These are phyloP conservation scores for Pythium myriotylum DNA, from an alignment of 352 stramenopile species.

Conservation along the genomic window DNA sequence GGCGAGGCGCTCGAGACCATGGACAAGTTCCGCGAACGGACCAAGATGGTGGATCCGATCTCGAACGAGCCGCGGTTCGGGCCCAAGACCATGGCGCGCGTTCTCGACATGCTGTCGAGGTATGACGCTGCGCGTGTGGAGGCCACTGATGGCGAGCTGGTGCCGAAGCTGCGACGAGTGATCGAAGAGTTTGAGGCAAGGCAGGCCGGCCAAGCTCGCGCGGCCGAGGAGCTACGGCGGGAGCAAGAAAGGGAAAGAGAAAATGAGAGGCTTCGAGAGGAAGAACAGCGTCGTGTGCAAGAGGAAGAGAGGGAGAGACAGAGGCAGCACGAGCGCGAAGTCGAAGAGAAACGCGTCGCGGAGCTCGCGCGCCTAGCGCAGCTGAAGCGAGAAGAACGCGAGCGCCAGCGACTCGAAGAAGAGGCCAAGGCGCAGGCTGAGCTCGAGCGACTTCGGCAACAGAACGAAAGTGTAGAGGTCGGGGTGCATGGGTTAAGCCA, in stretches of 20 bases:
- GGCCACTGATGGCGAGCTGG: constrained; percentile 24
- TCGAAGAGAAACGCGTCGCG: constrained; percentile 37
- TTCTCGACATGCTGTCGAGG: constrained; percentile 50
- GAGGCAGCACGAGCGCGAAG: constrained; percentile 29
- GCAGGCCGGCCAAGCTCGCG: constrained; percentile 26
- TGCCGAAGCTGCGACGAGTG: background rate
- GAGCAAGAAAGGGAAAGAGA: constrained; percentile 19
- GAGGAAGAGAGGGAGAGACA: constrained; percentile 21
- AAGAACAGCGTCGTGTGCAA: constrained; percentile 3
- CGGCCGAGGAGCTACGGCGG: constrained; percentile 20
- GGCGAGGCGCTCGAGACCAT: constrained; percentile 43
- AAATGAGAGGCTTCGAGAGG: constrained; percentile 14
- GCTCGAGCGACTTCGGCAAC: constrained; percentile 29
- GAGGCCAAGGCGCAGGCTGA: constrained; percentile 20
- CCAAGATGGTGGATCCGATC: constrained; percentile 64
- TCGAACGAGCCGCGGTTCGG: constrained; percentile 75
- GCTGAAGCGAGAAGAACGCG: constrained; percentile 46
- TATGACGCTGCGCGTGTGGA: constrained; percentile 49
- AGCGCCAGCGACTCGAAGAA: constrained; percentile 34
- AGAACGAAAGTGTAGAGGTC: constrained; percentile 40
- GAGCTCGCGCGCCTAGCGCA: constrained; percentile 57
- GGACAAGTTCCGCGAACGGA: constrained; percentile 55
- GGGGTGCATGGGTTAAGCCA: constrained; percentile 46
- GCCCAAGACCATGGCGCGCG: constrained; percentile 73
- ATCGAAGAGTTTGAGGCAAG: constrained; percentile 16